Evolutionary conservation across 1,139 yeast species (phyloP).

Genomic region (Pichia norvegensis): DNA sequence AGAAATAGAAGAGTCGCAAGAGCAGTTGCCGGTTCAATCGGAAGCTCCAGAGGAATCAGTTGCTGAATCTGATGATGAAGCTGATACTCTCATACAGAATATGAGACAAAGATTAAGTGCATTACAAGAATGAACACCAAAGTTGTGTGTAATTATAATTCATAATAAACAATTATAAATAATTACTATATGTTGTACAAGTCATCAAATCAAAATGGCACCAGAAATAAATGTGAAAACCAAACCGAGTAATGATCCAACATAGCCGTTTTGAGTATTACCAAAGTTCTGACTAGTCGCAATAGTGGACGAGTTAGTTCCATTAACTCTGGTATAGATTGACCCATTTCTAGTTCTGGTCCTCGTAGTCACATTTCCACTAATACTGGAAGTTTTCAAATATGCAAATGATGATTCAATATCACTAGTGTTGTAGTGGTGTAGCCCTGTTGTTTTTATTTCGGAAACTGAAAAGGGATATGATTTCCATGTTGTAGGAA

Average conservation of each 20-base stretch:
- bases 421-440: background rate
- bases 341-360: background rate
- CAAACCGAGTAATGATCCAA: conserved; percentile 9
- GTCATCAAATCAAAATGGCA: conserved; percentile 6
- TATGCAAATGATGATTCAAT: background rate
- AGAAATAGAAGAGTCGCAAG: background rate
- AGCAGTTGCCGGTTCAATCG: background rate
- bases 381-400: conserved; percentile 1
- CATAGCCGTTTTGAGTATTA: background rate
- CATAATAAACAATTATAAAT: background rate
- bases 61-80: conserved; percentile 56
- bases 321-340: conserved; percentile 4
- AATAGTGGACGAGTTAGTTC: conserved; percentile 1
- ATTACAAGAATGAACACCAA: conserved; percentile 47
- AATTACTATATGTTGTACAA: background rate
- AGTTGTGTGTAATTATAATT: background rate
- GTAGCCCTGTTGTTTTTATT: background rate
- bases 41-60: conserved; percentile 39
- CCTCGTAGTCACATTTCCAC: background rate
- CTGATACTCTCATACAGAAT: conserved; percentile 58
- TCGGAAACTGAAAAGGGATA: conserved; percentile 9
- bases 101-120: conserved; percentile 89
- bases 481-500: conserved; percentile 11
- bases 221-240: conserved; percentile 10
- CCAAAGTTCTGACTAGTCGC: conserved; percentile 6